A percentile compares a stretch with the other conserved stretches of the same genome.
Conservation (phyloP, 2,329 filamentous ascomycete genomes). For the Fusarium coffeatum region DNA sequence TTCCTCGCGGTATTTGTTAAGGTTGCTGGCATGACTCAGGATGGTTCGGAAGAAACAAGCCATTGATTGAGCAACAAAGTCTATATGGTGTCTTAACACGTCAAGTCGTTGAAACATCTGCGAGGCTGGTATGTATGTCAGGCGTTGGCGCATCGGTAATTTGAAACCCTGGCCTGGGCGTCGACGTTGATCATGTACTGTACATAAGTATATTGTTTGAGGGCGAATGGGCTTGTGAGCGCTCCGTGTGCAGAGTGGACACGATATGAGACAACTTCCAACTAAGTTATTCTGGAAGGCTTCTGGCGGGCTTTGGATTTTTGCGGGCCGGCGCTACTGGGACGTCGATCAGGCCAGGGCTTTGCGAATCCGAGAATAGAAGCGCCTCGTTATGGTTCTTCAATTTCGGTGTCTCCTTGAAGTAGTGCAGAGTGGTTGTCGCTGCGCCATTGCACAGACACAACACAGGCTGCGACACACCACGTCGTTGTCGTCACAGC, state of each 20-base stretch:
- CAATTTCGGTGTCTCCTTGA: slow-evolving; percentile 15
- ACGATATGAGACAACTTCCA: slow-evolving; percentile 24
- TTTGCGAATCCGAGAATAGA: slow-evolving; percentile 21
- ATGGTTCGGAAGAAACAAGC: slow-evolving; percentile 17
- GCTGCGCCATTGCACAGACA: slow-evolving; percentile 39
- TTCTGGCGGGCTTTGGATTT: slow-evolving; percentile 35
- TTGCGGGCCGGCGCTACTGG: slow-evolving; percentile 19
- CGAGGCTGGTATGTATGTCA: slow-evolving; percentile 19
- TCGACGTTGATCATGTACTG: slow-evolving; percentile 23
- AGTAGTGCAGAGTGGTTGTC: slow-evolving; percentile 2
- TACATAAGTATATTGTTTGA: not conserved
- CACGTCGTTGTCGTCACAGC: slow-evolving; percentile 12
- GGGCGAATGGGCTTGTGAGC: slow-evolving; percentile 1
- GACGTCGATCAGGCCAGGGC: slow-evolving; percentile 19
- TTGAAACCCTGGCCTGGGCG: slow-evolving; percentile 13
- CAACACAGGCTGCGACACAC: slow-evolving; percentile 15
- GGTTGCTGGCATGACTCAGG: slow-evolving; percentile 31
- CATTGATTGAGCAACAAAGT: slow-evolving; percentile 16
- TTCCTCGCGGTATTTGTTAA: slow-evolving; percentile 10
- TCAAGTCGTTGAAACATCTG: not conserved
- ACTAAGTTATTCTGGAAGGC: slow-evolving; percentile 43
- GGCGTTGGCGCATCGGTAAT: slow-evolving; percentile 18
- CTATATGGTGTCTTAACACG: slow-evolving; percentile 8
- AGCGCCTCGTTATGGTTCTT: slow-evolving; percentile 1
- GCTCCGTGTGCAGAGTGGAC: slow-evolving; percentile 20